Percentiles rank a stretch among this genome's conserved stretches.
These are phyloP conservation scores for Colletotrichum brevisporum DNA, from an alignment of 2,329 filamentous ascomycete genomes.

Conservation along the genomic window DNA sequence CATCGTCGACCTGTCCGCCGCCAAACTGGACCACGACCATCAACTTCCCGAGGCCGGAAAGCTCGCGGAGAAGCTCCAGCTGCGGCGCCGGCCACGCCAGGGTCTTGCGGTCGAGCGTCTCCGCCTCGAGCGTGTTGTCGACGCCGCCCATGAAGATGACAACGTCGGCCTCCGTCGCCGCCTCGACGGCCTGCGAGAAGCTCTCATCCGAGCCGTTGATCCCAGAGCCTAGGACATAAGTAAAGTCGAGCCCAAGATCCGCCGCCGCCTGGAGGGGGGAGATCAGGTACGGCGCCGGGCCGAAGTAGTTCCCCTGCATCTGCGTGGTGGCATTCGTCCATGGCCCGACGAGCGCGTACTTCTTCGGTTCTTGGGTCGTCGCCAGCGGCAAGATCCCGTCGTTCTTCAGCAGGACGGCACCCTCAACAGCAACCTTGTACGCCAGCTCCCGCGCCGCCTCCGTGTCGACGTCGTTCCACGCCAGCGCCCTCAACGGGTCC, in stretches of 20 bases:
- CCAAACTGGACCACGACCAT: slow-evolving; percentile 67
- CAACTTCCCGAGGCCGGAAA: slow-evolving; percentile 59
- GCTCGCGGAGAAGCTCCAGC: slow-evolving; percentile 37
- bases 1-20: slow-evolving; percentile 67
- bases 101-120: slow-evolving; percentile 71
- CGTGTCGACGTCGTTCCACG: slow-evolving; percentile 69
- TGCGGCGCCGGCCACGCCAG: slow-evolving; percentile 34
- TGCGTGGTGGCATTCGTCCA: slow-evolving; percentile 51
- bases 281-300: slow-evolving; percentile 43
- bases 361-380: slow-evolving; percentile 43
- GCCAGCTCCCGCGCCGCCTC: slow-evolving; percentile 68
- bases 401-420: slow-evolving; percentile 68
- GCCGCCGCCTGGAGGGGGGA: slow-evolving; percentile 40
- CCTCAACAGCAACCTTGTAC: slow-evolving; percentile 60
- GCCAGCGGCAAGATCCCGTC: slow-evolving; percentile 64
- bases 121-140: slow-evolving; percentile 60
- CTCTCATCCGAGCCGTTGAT: slow-evolving; percentile 44
- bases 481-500: slow-evolving; percentile 64
- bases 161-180: slow-evolving; percentile 71
- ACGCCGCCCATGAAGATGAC: slow-evolving; percentile 71
- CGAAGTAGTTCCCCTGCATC: slow-evolving; percentile 41
- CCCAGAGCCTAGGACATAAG: slow-evolving; percentile 48
- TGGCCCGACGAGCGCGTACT: slow-evolving; percentile 51
- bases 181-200: slow-evolving; percentile 64
- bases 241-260: slow-evolving; percentile 48